Conservation (phyloP, 1,139 yeast species). For the Meyerozyma athensensis region DNA sequence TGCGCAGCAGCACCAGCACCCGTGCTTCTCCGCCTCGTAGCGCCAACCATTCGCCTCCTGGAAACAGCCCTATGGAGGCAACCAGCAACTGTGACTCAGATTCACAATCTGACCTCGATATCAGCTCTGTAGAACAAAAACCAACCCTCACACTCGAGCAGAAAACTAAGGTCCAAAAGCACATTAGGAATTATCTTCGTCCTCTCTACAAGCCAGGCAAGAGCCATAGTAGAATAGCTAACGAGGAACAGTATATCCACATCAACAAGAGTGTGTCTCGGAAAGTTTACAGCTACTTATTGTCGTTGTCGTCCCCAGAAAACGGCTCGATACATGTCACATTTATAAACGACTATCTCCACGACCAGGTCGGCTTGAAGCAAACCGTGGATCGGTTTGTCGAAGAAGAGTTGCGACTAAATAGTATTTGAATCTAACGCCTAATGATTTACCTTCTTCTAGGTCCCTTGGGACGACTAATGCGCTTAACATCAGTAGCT, state of each 20-base stretch:
- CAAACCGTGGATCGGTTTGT: conserved; percentile 22
- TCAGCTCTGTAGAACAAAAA: background rate
- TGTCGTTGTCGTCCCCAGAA: conserved; percentile 10
- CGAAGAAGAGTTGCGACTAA: conserved; percentile 15
- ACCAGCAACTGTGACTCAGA: conserved; percentile 11
- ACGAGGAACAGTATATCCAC: conserved; percentile 30
- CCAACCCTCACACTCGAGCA: conserved; percentile 32
- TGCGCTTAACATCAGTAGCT: background rate
- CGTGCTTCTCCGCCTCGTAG: conserved; percentile 3
- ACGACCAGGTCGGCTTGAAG: conserved; percentile 15
- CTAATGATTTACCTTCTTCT: conserved; percentile 32
- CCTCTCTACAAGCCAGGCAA: conserved; percentile 37
- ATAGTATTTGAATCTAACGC: background rate
- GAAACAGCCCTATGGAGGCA: conserved; percentile 11
- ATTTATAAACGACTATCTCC: conserved; percentile 17
- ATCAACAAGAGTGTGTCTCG: conserved; percentile 39
- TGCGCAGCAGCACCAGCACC: background rate
- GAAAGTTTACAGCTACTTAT: conserved; percentile 36
- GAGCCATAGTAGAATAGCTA: conserved; percentile 11
- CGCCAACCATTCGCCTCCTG: conserved; percentile 7
- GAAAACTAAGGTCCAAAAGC: conserved; percentile 46
- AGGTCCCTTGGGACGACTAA: conserved; percentile 56
- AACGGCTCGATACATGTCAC: conserved; percentile 9
- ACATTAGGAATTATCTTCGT: conserved; percentile 47
- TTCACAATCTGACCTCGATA: conserved; percentile 12